phyloP scores from a whole-genome alignment of 192 early-diverging fungal genomes.

The Backusella circina region DNA sequence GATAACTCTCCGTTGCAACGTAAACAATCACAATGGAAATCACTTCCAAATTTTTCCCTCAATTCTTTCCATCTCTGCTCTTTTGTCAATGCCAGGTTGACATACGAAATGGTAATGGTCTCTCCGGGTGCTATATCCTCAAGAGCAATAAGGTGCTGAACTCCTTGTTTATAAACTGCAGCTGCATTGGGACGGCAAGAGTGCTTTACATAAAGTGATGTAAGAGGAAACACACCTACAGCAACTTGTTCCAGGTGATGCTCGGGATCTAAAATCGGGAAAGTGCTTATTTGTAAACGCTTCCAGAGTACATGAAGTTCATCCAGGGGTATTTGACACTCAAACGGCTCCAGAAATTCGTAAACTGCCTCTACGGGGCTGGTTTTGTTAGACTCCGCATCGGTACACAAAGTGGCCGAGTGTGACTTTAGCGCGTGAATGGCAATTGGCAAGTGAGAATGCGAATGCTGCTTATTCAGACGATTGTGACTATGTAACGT shows the following conservation, averaged over 20 bases:
- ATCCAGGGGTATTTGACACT: slow-evolving; percentile 13
- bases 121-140: slow-evolving; percentile 51
- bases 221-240: slow-evolving; percentile 43
- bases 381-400: neutral
- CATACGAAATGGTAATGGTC: slow-evolving; percentile 55
- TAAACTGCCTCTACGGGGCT: neutral
- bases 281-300: neutral
- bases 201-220: slow-evolving; percentile 56
- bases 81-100: slow-evolving; percentile 45
- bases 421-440: slow-evolving; percentile 21
- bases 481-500: slow-evolving; percentile 29
- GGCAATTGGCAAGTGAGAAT: slow-evolving; percentile 22
- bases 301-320: slow-evolving; percentile 10
- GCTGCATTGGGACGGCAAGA: slow-evolving; percentile 64
- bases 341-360: slow-evolving; percentile 9
- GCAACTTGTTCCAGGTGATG: slow-evolving; percentile 7
- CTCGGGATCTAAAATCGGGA: slow-evolving; percentile 23
- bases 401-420: neutral
- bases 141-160: slow-evolving; percentile 48
- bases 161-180: slow-evolving; percentile 47
- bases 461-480: slow-evolving; percentile 33
- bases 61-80: slow-evolving; percentile 4
- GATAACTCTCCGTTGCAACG: slow-evolving; percentile 6
- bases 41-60: slow-evolving; percentile 9
- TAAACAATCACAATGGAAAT: slow-evolving; percentile 17